These are phyloP conservation scores for Tolypocladium guangdongense DNA, from an alignment of 2,329 filamentous ascomycete species.

Conservation along the genomic window DNA sequence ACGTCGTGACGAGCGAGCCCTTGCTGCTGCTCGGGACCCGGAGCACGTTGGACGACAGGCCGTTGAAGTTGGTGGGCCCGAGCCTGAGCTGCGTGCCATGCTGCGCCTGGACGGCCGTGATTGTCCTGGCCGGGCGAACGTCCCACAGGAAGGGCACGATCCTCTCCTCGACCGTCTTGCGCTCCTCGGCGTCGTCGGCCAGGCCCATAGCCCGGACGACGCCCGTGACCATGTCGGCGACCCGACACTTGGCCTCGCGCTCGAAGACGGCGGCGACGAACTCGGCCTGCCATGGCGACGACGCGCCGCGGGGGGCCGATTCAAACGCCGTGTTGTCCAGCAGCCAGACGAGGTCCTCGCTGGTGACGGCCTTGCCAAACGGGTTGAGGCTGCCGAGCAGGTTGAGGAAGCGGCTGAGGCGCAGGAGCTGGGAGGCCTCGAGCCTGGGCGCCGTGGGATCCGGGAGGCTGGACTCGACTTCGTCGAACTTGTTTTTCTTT, in stretches of 20 bases:
- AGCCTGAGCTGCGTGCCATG: slow-evolving; percentile 39
- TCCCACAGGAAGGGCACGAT: slow-evolving; percentile 70
- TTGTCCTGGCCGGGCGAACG: slow-evolving; percentile 57
- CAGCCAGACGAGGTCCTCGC: slow-evolving; percentile 70
- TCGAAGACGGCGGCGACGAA: slow-evolving; percentile 76
- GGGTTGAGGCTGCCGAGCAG: slow-evolving; percentile 45
- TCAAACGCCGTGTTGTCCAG: slow-evolving; percentile 82
- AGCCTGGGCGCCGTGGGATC: not conserved
- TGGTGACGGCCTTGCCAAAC: slow-evolving; percentile 46
- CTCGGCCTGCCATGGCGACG: slow-evolving; percentile 60
- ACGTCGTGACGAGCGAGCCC: slow-evolving; percentile 34
- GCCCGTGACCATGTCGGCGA: slow-evolving; percentile 58
- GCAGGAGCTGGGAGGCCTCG: slow-evolving; percentile 7
- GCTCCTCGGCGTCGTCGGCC: slow-evolving; percentile 45
- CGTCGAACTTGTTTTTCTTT: slow-evolving; percentile 35
- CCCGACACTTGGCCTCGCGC: slow-evolving; percentile 53
- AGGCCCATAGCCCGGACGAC: slow-evolving; percentile 62
- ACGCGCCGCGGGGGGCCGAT: slow-evolving; percentile 23
- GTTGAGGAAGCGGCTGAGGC: slow-evolving; percentile 30
- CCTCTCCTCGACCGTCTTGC: slow-evolving; percentile 51
- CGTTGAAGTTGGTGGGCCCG: slow-evolving; percentile 60
- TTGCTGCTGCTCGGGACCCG: slow-evolving; percentile 35
- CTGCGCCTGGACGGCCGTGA: slow-evolving; percentile 55
- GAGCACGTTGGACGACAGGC: slow-evolving; percentile 56
- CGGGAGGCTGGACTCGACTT: slow-evolving; percentile 37